These are phyloP conservation scores for Cercophora sp. DNA, from an alignment of 495 filamentous ascomycete species.

Conservation along the genomic window DNA sequence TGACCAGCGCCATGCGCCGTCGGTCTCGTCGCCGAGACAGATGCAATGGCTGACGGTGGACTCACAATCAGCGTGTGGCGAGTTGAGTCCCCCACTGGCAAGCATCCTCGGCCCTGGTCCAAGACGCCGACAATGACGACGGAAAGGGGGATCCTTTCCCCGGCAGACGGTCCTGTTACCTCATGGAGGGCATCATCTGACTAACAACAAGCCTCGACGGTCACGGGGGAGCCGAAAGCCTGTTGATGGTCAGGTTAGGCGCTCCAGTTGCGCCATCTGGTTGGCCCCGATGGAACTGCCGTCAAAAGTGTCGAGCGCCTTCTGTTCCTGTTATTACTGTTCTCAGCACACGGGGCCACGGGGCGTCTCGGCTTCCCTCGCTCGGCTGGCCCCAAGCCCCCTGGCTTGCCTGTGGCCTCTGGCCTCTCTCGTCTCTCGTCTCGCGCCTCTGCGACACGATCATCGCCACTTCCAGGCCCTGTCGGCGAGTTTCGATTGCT, in stretches of 20 bases:
- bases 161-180: conserved; percentile 1
- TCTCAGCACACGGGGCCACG: background rate
- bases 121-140: background rate
- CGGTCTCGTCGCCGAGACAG: background rate
- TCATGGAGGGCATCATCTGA: conserved; percentile 9
- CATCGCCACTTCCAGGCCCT: background rate
- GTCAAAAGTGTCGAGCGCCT: background rate
- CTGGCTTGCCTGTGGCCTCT: background rate
- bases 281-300: conserved; percentile 1
- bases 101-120: background rate
- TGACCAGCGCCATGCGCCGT: background rate
- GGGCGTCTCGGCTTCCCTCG: background rate
- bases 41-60: background rate
- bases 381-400: too few relatives aligned
- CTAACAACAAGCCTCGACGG: conserved; percentile 2
- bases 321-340: background rate
- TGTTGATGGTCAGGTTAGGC: background rate
- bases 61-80: background rate
- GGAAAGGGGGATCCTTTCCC: conserved; percentile 7
- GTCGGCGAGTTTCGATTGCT: background rate
- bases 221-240: background rate
- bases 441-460: background rate
- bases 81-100: background rate
- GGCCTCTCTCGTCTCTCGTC: background rate
- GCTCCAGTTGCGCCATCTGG: conserved; percentile 9